Base-by-base conservation (phyloP, 768 basidiomycete genomes). In the Pulveroboletus sp. region DNA sequence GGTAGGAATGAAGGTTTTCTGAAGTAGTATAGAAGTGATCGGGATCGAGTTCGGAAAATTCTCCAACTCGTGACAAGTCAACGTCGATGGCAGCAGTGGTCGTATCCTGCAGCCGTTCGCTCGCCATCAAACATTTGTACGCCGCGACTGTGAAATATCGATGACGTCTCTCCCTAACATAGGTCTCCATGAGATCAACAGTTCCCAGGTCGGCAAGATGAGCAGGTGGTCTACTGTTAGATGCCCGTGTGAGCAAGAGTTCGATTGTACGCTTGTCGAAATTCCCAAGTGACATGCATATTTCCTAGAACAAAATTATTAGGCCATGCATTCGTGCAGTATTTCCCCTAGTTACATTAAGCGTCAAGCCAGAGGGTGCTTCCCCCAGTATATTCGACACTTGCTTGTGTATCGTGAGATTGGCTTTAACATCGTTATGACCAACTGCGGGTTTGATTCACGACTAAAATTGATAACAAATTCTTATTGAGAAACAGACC, bases 201-300 rank as follows among this genome's bases (percentile, higher is more conserved):
- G 90, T 78, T 23, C 81, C 77, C 34, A 89, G 72, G 63, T 93
- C 87, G 44, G 73, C 73, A 13, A 93, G 77, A 64, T 92, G 89
- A 6, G 78, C 51, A 5, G 91, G 91, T 13, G 83, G 81, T 10
- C 73, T 73, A 50, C 63, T 73, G 59, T 76, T 83, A 55, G 83
- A 83, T 19, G 86, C 80, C 37, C 86, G 80, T 14, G 77, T 75
- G 27, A 93, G 76, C 22, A 91, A 70, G n/a, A 90, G 76, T 63
- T 95, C 93, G 42, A 93, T 75, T 2, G 86, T 90, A 23, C 93
- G 83, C 61, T 79, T 80, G 64, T 93, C 88, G 51, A 93, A 86
- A 53, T 81, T 74, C 55, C 80, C 77, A 17, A 93, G 72, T 26
- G 79, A 73, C 12, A 60, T 56, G 36, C 83, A 80, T 11, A 89